phyloP scores from a whole-genome alignment of 2,329 filamentous ascomycete genomes.

The Orbilia quercus region DNA sequence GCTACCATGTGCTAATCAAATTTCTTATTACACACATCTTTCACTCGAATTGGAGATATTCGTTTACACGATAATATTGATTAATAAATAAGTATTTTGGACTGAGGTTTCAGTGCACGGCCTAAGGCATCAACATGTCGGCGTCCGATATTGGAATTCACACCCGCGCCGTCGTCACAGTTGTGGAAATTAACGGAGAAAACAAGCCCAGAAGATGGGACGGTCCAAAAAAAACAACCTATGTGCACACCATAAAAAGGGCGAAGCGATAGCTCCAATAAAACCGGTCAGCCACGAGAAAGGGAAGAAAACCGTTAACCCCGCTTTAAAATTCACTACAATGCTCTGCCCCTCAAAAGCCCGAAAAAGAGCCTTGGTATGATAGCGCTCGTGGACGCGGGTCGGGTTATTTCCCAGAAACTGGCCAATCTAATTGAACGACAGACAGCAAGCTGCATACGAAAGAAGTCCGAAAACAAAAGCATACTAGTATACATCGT shows the following conservation, averaged over 20 bases:
- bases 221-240: background rate
- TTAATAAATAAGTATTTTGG: background rate
- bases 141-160: slow-evolving; percentile 11
- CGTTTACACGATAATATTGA: no score
- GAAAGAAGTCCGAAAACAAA: no score
- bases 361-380: background rate
- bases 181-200: slow-evolving; percentile 18
- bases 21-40: no score
- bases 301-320: slow-evolving; percentile 22
- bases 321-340: slow-evolving; percentile 30
- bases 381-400: slow-evolving; percentile 2
- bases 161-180: slow-evolving; percentile 9
- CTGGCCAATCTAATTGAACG: slow-evolving; percentile 12
- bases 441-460: no score
- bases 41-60: no score
- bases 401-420: slow-evolving; percentile 18
- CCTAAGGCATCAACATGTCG: background rate
- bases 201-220: background rate
- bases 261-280: slow-evolving; percentile 10
- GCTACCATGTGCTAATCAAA: no score
- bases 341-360: slow-evolving; percentile 7
- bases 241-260: background rate
- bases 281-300: background rate
- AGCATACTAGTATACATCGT: background rate
- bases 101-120: background rate